phyloP scores from a whole-genome alignment of 371 early-diverging fungal species.

The Capniomyces stellatus region DNA sequence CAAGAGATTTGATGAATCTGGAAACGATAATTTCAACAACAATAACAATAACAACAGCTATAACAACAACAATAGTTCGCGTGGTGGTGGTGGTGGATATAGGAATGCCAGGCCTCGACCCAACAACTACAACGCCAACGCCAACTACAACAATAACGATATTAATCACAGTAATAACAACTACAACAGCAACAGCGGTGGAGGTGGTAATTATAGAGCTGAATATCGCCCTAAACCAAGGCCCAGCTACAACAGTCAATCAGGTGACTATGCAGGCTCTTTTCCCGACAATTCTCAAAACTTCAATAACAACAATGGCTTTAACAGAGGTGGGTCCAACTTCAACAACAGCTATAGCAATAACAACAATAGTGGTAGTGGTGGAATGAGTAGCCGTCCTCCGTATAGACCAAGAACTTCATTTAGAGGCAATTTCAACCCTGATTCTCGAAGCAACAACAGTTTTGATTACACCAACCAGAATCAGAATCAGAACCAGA shows the following conservation, averaged over 20 bases:
- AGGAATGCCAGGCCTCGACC: not conserved
- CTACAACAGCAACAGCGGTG: conserved; percentile 1
- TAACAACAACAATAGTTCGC: not conserved
- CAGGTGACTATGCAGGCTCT: too few relatives aligned
- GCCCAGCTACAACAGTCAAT: not conserved
- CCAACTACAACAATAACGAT: not conserved
- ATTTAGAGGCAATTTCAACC: not conserved
- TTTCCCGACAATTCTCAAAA: not conserved
- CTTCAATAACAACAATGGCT: not conserved
- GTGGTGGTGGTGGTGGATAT: not conserved
- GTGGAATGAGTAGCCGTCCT: not conserved
- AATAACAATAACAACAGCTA: not conserved
- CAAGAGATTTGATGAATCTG: conserved; percentile 13
- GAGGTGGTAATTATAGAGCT: not conserved
- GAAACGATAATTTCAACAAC: conserved; percentile 6
- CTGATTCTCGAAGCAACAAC: too few relatives aligned
- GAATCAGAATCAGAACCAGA: not conserved
- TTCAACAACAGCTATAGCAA: conserved; percentile 1
- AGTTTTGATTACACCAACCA: too few relatives aligned
- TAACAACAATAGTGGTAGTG: not conserved
- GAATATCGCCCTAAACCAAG: not conserved
- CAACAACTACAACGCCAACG: not conserved
- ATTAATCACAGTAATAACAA: not conserved
- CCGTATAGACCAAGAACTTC: not conserved
- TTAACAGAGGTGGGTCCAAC: not conserved